Evolutionary conservation across 352 stramenopile genomes (phyloP).

Genomic region (Globisporangium acanthophoron): DNA sequence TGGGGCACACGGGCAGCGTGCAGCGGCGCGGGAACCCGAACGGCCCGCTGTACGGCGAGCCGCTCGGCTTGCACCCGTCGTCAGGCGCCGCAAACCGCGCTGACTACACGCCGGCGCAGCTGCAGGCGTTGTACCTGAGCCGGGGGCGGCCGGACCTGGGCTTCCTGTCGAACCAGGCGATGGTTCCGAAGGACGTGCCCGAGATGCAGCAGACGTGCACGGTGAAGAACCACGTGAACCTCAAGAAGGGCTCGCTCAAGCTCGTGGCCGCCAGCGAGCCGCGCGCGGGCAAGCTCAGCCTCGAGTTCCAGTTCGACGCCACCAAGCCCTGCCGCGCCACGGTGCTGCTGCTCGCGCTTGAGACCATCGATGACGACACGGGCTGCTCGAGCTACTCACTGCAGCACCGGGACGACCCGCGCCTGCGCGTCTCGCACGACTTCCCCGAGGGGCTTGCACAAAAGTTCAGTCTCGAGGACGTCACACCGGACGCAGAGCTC

Average conservation of each 20-base stretch:
- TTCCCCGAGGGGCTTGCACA: slow-evolving; percentile 52
- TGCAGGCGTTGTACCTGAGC: slow-evolving; percentile 81
- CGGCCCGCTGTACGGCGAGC: slow-evolving; percentile 61
- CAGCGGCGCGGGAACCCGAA: slow-evolving; percentile 28
- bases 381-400: slow-evolving; percentile 55
- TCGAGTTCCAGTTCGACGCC: slow-evolving; percentile 78
- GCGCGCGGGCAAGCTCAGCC: slow-evolving; percentile 20
- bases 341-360: slow-evolving; percentile 55
- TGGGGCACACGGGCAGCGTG: slow-evolving; percentile 75
- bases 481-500: slow-evolving; percentile 12
- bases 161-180: slow-evolving; percentile 75
- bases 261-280: slow-evolving; percentile 25
- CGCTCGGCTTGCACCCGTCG: slow-evolving; percentile 23
- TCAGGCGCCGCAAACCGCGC: slow-evolving; percentile 25
- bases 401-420: slow-evolving; percentile 35
- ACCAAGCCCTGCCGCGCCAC: slow-evolving; percentile 65
- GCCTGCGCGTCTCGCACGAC: slow-evolving; percentile 24
- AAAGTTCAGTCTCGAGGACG: slow-evolving; percentile 34
- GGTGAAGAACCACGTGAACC: slow-evolving; percentile 81
- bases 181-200: slow-evolving; percentile 43
- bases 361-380: slow-evolving; percentile 65
- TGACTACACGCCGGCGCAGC: slow-evolving; percentile 74
- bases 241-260: slow-evolving; percentile 76
- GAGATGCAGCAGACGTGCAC: slow-evolving; percentile 83
- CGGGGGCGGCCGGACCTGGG: slow-evolving; percentile 74